Evolutionary conservation across 2,329 filamentous ascomycete species (phyloP).

Genomic region (Aciculosporium take): DNA sequence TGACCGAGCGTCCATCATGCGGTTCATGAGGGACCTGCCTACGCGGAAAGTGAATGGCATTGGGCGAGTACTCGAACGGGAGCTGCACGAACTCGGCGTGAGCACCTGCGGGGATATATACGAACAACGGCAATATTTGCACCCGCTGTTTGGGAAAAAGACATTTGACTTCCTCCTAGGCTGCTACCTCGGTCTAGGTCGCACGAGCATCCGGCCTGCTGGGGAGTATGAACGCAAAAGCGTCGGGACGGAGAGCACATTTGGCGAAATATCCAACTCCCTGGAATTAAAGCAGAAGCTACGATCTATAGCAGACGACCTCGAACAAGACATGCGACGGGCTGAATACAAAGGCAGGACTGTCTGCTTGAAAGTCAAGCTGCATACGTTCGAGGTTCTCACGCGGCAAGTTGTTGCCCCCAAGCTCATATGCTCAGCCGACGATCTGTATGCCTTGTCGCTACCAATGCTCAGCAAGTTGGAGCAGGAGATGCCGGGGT

Average conservation of each 20-base stretch:
- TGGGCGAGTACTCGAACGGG: conserved; percentile 84
- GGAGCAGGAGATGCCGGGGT: conserved; percentile 64
- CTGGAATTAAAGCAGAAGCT: conserved; percentile 61
- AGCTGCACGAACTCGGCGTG: conserved; percentile 75
- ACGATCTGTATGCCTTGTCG: conserved; percentile 71
- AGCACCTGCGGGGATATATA: conserved; percentile 85
- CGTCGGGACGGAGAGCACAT: conserved; percentile 87
- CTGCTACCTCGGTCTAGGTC: conserved; percentile 72
- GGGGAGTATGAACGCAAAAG: conserved; percentile 88
- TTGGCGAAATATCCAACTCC: conserved; percentile 61
- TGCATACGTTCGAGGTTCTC: conserved; percentile 85
- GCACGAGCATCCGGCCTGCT: conserved; percentile 71
- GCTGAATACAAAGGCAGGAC: conserved; percentile 84
- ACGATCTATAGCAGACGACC: conserved; percentile 63
- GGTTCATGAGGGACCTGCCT: conserved; percentile 71
- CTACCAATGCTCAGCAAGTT: conserved; percentile 74
- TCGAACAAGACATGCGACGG: conserved; percentile 70
- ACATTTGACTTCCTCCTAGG: conserved; percentile 74
- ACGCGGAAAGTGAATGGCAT: conserved; percentile 89
- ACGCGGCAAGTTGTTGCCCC: conserved; percentile 68
- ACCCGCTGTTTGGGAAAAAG: conserved; percentile 79
- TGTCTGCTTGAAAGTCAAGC: conserved; percentile 78
- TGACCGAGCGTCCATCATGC: conserved; percentile 61
- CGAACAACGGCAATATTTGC: conserved; percentile 55
- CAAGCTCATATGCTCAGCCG: conserved; percentile 55